Conservation (phyloP, 1,284 basidiomycete species). For the Cryptococcus sp. region DNA sequence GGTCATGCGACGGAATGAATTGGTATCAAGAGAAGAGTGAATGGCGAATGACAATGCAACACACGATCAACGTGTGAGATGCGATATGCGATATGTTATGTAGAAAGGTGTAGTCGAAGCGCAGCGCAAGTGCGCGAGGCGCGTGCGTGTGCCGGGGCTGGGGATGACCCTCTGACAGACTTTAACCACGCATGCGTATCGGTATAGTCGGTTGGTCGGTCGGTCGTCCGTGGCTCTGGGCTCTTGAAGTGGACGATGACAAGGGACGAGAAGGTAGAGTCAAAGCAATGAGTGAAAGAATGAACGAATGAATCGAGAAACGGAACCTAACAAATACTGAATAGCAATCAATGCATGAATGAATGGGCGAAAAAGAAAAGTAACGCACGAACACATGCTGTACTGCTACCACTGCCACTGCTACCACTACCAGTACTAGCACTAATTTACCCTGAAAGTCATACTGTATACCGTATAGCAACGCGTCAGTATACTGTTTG, state of each 20-base stretch:
- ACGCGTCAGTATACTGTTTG: neutral
- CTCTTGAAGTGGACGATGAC: neutral
- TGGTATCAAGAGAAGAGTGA: too few relatives aligned
- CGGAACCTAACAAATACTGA: neutral
- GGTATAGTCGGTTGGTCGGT: too few relatives aligned
- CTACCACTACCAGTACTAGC: neutral
- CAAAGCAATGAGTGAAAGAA: neutral
- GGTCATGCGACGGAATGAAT: too few relatives aligned
- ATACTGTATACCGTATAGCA: neutral
- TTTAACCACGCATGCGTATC: too few relatives aligned
- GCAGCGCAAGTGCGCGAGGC: too few relatives aligned
- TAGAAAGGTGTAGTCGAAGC: too few relatives aligned
- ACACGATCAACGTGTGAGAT: too few relatives aligned
- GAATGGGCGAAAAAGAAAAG: conserved; percentile 1
- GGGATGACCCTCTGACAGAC: too few relatives aligned
- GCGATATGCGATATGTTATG: too few relatives aligned
- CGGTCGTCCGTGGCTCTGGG: too few relatives aligned
- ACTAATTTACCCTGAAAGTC: neutral
- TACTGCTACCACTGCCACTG: neutral
- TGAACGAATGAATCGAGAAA: neutral
- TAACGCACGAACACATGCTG: neutral
- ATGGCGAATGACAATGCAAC: too few relatives aligned
- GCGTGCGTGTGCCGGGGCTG: too few relatives aligned
- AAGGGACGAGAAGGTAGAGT: neutral
- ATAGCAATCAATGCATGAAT: neutral